Evolutionary conservation across 2,329 filamentous ascomycete species (phyloP).

Genomic region (Corinectria fuckeliana): DNA sequence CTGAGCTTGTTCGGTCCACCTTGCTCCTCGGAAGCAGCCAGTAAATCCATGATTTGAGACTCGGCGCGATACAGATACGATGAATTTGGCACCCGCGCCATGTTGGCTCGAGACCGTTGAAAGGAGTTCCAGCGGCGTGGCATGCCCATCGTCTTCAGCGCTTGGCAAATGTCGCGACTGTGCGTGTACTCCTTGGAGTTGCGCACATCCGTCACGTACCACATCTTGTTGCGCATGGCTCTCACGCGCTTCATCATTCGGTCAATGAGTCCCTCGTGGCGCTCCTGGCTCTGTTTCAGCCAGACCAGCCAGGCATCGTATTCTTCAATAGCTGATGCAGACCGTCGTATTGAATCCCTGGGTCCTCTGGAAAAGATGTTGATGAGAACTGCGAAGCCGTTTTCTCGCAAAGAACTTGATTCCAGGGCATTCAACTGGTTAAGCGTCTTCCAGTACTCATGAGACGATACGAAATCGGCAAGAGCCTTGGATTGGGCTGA

Average conservation of each 20-base stretch:
- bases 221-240: constrained; percentile 93
- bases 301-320: constrained; percentile 84
- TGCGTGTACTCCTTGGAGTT: constrained; percentile 90
- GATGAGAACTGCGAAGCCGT: constrained; percentile 74
- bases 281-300: constrained; percentile 82
- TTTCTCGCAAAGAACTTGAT: constrained; percentile 65
- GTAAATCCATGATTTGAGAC: constrained; percentile 83
- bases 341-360: constrained; percentile 71
- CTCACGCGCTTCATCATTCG: constrained; percentile 76
- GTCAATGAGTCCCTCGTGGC: constrained; percentile 76
- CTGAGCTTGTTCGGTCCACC: constrained; percentile 94
- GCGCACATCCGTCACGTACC: constrained; percentile 94
- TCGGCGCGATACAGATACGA: constrained; percentile 81
- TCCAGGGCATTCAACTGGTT: constrained; percentile 72
- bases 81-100: constrained; percentile 55
- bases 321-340: constrained; percentile 75
- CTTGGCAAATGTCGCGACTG: constrained; percentile 82
- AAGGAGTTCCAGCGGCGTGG: constrained; percentile 62
- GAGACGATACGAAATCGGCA: constrained; percentile 83
- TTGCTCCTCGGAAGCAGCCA: constrained; percentile 82
- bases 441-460: constrained; percentile 84
- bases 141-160: constrained; percentile 88
- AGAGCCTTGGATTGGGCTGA: constrained; percentile 78
- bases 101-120: constrained; percentile 55
- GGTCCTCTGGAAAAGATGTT: constrained; percentile 78